Percentiles rank a stretch among this genome's conserved stretches.
phyloP scores from a whole-genome alignment of 805 yeast species.

The Saccharomycopsis lassenensis region DNA sequence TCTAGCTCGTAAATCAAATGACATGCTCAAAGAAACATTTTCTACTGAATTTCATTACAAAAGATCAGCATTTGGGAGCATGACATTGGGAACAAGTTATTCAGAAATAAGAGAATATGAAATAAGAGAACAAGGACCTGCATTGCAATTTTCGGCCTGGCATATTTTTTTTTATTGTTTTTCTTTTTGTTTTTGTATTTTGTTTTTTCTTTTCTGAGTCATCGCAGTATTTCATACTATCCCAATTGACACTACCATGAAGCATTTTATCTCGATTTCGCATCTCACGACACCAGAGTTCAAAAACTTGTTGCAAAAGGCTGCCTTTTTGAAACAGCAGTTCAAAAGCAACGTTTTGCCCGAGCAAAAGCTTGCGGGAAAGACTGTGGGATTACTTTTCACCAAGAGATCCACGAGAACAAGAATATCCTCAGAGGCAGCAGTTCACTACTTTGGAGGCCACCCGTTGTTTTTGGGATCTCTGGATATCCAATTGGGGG shows the following conservation, averaged over 20 bases:
- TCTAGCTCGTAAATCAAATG: too few species aligned
- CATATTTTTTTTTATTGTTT: too few species aligned
- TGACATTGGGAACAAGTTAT: too few species aligned
- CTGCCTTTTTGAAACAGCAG: conserved; percentile 51
- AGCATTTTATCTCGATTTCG: conserved; percentile 76
- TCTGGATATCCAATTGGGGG: conserved; percentile 94
- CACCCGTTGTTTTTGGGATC: conserved; percentile 95
- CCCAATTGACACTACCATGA: conserved; percentile 23
- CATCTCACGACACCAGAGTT: conserved; percentile 71
- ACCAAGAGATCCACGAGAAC: conserved; percentile 93
- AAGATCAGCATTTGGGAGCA: too few species aligned
- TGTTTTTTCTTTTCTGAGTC: background rate
- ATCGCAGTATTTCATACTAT: background rate
- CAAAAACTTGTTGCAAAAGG: conserved; percentile 57
- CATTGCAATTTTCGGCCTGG: too few species aligned
- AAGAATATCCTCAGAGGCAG: conserved; percentile 89
- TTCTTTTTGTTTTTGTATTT: background rate
- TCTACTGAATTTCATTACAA: too few species aligned
- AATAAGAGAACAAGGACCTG: too few species aligned
- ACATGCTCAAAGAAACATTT: too few species aligned
- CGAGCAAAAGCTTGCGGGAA: conserved; percentile 49
- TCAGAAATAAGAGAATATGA: too few species aligned
- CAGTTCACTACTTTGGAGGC: conserved; percentile 85
- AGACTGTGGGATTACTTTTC: conserved; percentile 73
- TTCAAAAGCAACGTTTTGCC: conserved; percentile 33